Base-by-base conservation (phyloP, 75 land plant genomes). In the Adiantum capillusveneris region DNA sequence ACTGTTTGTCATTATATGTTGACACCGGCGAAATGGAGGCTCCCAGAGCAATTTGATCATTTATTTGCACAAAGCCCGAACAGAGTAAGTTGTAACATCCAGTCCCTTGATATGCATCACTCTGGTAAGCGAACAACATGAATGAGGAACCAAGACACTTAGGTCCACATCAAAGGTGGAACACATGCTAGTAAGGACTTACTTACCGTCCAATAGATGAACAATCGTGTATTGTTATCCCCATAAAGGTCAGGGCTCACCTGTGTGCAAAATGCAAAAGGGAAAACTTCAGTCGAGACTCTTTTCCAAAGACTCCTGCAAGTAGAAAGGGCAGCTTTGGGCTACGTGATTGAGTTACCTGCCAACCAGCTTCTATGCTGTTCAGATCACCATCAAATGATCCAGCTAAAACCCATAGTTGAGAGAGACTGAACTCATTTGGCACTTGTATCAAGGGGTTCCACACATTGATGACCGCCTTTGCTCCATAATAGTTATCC, bases 51-150 rank as follows among this genome's bases (percentile, higher is more conserved):
- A 87, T 81, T 29, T 79, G 74, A 59, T 43, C 79, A 70, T 67
- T 81, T 31, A 74, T 69, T 53, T 88, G 93, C 48, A 88, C 64
- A 51, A 88, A 88, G 22, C 93, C 93, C 25, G 88, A 81, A 72
- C 93, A 88, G 2, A 88, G 78, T 25, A 88, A 65, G 44, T 88
- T 88, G 79, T 88, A 88, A 57, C 93, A 88, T 11, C 93, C 93
- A 1, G 93, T 88, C 9, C 81, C 83, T 77, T 84, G 88, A 59
- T 88, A 84, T 14, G 85, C 84, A 75, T 84, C 93, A 70, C 80
- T 82, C 93, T 79, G 66, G 50, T 14, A 41, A 46, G 3, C 50
- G 22, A 6, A n/a, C 5, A 21, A 3, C 50, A 46, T 6, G 14
- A 6, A 46, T 46, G 50, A 46, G 50, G 22, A 46, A 18, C 3